Evolutionary conservation across 805 yeast genomes (phyloP), one percentile per base, ranked within the genome.

Genomic region (Saitoella complicata): DNA sequence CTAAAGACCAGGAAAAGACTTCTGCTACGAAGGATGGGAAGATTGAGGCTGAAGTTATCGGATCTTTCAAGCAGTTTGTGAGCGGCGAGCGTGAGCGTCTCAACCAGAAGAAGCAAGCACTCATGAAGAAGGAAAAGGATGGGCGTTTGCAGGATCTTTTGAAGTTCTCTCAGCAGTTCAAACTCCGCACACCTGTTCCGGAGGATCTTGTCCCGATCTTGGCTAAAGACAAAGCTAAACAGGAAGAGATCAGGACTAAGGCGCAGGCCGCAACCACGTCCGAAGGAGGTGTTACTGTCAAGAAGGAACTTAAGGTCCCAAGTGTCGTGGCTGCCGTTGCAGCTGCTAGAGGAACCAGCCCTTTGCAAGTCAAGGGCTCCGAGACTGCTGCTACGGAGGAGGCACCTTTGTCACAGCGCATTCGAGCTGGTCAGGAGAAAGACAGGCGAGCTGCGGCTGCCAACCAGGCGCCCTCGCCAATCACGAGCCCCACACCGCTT

Each of bases 151-250:
- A 56, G 37, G 68, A 64, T 7, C 66, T 84, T 45, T 76, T 74
- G 50, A 83, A 81, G 55, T 86, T 87, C 57, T 75, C 93, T 37
- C 84, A 82, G 41, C 80, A 74, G 52, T 82, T 84, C 61, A 83
- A 83, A 60, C 73, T 86, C 38, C 46, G 51, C 30, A 56, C 62
- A 9, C 65, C 67, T n/a, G 63, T 62, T 5, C 88, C 93, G 6
- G 61, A 68, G 12, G 86, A 80, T 53, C 65, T 78, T 48, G 63
- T 79, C 49, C 86, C 91, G 6, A 78, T 80, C 12, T 63, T 80
- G 32, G 65, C 87, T 7, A 78, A 81, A 59, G 81, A 77, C 51
- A 75, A 73, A 55, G 56, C 57, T n/a, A 77, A 76, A 56, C 83
- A 76, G 56, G 75, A 73, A 46, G 80, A 76, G 56, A 74, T 75